These are phyloP conservation scores for Alternaria ethzedia DNA, from an alignment of 2,329 filamentous ascomycete species.

Conservation along the genomic window DNA sequence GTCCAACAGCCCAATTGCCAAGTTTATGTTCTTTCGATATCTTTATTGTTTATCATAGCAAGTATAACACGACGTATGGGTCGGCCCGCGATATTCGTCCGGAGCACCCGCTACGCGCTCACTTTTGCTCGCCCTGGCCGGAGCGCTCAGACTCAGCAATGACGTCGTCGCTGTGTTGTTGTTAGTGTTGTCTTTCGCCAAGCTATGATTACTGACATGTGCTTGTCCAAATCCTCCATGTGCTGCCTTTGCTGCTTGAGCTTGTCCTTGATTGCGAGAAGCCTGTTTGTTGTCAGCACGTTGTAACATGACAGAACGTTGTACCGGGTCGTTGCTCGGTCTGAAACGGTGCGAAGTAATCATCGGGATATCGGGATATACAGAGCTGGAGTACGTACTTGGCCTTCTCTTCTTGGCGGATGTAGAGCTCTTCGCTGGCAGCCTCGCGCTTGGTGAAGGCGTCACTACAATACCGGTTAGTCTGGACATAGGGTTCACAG, in stretches of 20 bases:
- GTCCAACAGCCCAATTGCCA: background rate
- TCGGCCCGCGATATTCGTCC: background rate
- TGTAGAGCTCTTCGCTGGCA: conserved; percentile 83
- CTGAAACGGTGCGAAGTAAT: background rate
- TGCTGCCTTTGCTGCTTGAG: conserved; percentile 80
- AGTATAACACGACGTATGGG: conserved; percentile 1
- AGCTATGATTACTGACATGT: conserved; percentile 69
- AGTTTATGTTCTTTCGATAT: background rate
- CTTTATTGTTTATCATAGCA: conserved; percentile 11
- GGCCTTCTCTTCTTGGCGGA: conserved; percentile 85
- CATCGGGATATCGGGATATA: conserved; percentile 3
- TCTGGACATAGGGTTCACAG: background rate
- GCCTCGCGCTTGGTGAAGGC: conserved; percentile 91
- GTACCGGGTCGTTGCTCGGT: background rate
- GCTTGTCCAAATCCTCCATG: conserved; percentile 81
- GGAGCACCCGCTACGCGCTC: conserved; percentile 11
- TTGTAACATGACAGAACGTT: conserved; percentile 15
- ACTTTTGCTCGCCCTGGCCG: conserved; percentile 69
- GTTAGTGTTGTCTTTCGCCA: conserved; percentile 17
- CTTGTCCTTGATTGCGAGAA: conserved; percentile 71
- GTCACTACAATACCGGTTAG: conserved; percentile 65
- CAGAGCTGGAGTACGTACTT: conserved; percentile 60
- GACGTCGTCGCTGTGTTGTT: conserved; percentile 71
- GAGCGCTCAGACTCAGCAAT: conserved; percentile 68
- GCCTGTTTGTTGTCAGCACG: conserved; percentile 51